These are phyloP conservation scores for Rhizopogon vesiculosus DNA, from an alignment of 768 basidiomycete species.

Conservation along the genomic window DNA sequence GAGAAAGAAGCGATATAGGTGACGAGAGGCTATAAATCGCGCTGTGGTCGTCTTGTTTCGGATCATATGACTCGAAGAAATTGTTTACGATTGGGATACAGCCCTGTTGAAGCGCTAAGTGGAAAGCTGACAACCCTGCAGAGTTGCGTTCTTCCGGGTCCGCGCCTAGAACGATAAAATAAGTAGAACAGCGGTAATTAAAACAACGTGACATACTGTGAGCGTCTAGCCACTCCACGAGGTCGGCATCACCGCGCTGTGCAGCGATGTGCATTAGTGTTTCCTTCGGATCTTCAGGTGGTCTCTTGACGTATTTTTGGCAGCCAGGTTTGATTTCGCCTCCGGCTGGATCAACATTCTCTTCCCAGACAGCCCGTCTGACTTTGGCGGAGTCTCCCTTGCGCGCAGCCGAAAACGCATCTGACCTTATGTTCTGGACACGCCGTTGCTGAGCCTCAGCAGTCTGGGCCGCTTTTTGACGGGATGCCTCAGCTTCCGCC, in stretches of 20 bases:
- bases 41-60: constrained; percentile 45
- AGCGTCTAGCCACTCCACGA: constrained; percentile 66
- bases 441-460: constrained; percentile 42
- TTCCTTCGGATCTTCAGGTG: constrained; percentile 53
- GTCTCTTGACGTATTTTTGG: constrained; percentile 41
- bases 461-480: constrained; percentile 43
- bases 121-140: constrained; percentile 56
- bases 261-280: constrained; percentile 69
- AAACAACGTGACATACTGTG: constrained; percentile 49
- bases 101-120: constrained; percentile 54
- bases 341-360: constrained; percentile 65
- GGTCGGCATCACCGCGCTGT: constrained; percentile 45
- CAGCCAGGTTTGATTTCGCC: constrained; percentile 60
- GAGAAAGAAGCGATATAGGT: constrained; percentile 41
- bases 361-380: constrained; percentile 65
- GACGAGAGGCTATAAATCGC: constrained; percentile 42
- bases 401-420: constrained; percentile 63
- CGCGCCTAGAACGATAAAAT: constrained; percentile 44
- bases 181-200: constrained; percentile 19
- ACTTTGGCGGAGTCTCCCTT: constrained; percentile 46
- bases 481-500: constrained; percentile 44
- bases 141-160: constrained; percentile 68
- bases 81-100: constrained; percentile 48
- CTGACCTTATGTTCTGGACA: constrained; percentile 53
- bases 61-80: constrained; percentile 59